These are phyloP conservation scores for Candida michaelii DNA, from an alignment of 805 yeast genomes.

Conservation along the genomic window DNA sequence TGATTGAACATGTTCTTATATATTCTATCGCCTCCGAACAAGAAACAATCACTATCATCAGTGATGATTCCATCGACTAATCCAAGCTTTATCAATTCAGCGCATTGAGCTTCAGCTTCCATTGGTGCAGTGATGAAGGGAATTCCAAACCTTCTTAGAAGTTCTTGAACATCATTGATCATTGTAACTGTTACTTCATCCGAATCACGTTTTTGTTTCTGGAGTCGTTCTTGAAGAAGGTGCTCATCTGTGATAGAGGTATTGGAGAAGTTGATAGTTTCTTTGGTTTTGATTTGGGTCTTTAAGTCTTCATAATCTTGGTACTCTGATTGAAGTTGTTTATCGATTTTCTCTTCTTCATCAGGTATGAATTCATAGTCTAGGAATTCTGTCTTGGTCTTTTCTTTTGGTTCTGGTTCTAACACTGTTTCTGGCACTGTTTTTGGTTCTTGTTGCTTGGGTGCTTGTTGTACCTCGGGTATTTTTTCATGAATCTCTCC, in stretches of 20 bases:
- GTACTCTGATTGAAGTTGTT: constrained; percentile 68
- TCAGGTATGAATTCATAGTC: constrained; percentile 74
- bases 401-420: constrained; percentile 3
- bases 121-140: constrained; percentile 95
- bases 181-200: constrained; percentile 86
- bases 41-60: constrained; percentile 94
- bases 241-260: constrained; percentile 47
- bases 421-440: no score
- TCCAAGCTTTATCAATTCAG: constrained; percentile 62
- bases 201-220: constrained; percentile 76
- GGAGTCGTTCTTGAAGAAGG: constrained; percentile 57
- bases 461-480: no score
- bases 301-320: constrained; percentile 68
- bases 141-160: constrained; percentile 83
- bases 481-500: neutral
- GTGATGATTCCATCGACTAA: constrained; percentile 94
- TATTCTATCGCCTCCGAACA: constrained; percentile 83
- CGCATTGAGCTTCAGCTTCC: constrained; percentile 99
- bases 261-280: constrained; percentile 16
- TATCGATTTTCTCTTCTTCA: constrained; percentile 68
- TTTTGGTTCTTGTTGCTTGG: no score
- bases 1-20: constrained; percentile 95
- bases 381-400: constrained; percentile 21
- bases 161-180: constrained; percentile 88
- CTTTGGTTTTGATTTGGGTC: constrained; percentile 22